A percentile compares a stretch with the other conserved stretches of the same genome.
phyloP scores from a whole-genome alignment of 352 stramenopile genomes.

The Phytophthora cactorum region DNA sequence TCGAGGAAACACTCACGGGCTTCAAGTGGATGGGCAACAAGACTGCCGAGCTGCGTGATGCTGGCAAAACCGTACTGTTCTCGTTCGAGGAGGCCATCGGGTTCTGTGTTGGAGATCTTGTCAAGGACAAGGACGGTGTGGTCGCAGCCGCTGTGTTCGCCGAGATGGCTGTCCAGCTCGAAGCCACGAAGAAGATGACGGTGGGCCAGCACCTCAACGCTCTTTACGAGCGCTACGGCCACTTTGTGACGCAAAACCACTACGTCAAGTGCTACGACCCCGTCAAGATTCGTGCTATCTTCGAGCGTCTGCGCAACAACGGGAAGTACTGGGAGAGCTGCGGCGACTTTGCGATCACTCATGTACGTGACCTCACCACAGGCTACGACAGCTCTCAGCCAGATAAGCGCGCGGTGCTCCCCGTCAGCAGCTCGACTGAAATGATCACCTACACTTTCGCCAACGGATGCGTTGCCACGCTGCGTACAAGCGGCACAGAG shows the following conservation, averaged over 20 bases:
- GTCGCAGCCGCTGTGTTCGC: slow-evolving; percentile 91
- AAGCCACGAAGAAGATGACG: slow-evolving; percentile 49
- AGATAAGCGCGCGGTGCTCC: slow-evolving; percentile 92
- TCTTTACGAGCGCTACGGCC: slow-evolving; percentile 95
- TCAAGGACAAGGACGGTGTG: slow-evolving; percentile 99
- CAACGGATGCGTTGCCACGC: slow-evolving; percentile 96
- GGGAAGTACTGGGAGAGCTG: slow-evolving; percentile 88
- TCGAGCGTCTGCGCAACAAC: slow-evolving; percentile 91
- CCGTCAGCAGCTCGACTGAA: slow-evolving; percentile 90
- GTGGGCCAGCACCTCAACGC: slow-evolving; percentile 82
- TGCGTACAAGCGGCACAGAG: slow-evolving; percentile 98
- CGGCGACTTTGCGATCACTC: slow-evolving; percentile 81
- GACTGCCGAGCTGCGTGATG: slow-evolving; percentile 70
- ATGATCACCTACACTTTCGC: slow-evolving; percentile 98
- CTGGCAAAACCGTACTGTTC: slow-evolving; percentile 95
- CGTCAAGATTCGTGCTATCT: slow-evolving; percentile 87
- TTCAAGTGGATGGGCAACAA: slow-evolving; percentile 99
- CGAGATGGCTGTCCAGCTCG: slow-evolving; percentile 88
- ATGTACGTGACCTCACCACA: slow-evolving; percentile 90
- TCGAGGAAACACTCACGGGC: slow-evolving; percentile 98
- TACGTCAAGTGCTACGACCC: slow-evolving; percentile 97
- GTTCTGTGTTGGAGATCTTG: slow-evolving; percentile 96
- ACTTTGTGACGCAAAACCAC: slow-evolving; percentile 97
- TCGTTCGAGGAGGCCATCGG: slow-evolving; percentile 99
- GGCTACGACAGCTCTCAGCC: slow-evolving; percentile 87